phyloP scores from a whole-genome alignment of 192 early-diverging fungal species.

The Pilaira anomala region DNA sequence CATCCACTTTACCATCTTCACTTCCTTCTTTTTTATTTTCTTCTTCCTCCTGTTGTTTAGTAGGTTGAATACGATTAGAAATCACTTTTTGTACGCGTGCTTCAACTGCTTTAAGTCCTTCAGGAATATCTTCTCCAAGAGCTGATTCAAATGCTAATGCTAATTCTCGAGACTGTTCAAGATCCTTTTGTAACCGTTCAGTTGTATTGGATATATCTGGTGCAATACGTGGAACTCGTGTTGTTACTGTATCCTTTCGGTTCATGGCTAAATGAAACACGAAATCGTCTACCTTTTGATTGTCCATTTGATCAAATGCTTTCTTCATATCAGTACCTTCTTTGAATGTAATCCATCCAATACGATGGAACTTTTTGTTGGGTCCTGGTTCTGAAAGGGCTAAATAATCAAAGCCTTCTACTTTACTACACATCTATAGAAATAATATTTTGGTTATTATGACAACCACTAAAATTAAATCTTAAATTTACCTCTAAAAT shows the following conservation, averaged over 20 bases:
- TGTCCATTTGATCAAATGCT: conserved; percentile 61
- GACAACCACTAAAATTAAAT: too few relatives aligned
- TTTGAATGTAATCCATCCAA: conserved; percentile 91
- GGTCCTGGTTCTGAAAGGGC: conserved; percentile 84
- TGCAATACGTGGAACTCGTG: conserved; percentile 54
- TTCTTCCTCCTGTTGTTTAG: background rate
- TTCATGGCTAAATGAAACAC: conserved; percentile 50
- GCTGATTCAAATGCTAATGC: conserved; percentile 58
- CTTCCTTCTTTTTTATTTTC: background rate
- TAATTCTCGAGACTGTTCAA: conserved; percentile 58
- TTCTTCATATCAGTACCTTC: conserved; percentile 79
- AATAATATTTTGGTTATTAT: background rate
- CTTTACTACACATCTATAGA: conserved; percentile 56
- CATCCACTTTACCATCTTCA: background rate
- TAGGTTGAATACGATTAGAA: background rate
- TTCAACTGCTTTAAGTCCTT: conserved; percentile 32
- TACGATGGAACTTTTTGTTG: conserved; percentile 78
- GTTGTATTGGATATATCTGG: conserved; percentile 69
- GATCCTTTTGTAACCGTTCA: conserved; percentile 72
- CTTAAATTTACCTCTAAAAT: conserved; percentile 59
- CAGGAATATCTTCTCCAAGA: conserved; percentile 20
- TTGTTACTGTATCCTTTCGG: conserved; percentile 41
- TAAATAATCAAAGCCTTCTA: conserved; percentile 81
- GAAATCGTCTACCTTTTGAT: conserved; percentile 52
- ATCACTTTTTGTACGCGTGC: conserved; percentile 26